These are phyloP conservation scores for Astragalus membranaceus DNA, from an alignment of 306 rosid genomes.

Conservation along the genomic window DNA sequence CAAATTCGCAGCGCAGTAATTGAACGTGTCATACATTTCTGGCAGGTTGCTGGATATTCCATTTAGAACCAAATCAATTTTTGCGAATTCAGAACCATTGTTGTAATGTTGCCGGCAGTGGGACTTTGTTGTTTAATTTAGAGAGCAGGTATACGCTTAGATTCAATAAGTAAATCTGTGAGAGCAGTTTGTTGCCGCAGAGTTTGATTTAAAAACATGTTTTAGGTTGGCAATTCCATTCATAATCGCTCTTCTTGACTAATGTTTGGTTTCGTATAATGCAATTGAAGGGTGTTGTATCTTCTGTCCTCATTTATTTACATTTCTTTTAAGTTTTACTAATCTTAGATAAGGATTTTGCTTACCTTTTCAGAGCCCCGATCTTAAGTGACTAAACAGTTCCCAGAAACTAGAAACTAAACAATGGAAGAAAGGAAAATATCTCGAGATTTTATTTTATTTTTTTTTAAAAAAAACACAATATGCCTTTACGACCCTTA, in stretches of 20 bases:
- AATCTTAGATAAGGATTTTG: too few relatives aligned
- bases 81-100: conserved; percentile 33
- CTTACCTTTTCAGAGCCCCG: too few relatives aligned
- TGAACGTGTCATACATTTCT: not conserved
- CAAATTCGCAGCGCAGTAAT: conserved; percentile 62
- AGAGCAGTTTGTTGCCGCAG: conserved; percentile 15
- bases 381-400: too few relatives aligned
- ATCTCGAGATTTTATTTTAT: too few relatives aligned
- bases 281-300: conserved; percentile 6
- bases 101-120: conserved; percentile 31
- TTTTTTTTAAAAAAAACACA: too few relatives aligned
- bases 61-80: conserved; percentile 30
- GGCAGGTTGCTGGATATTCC: conserved; percentile 19
- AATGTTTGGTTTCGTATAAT: conserved; percentile 1
- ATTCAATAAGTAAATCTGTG: conserved; percentile 25
- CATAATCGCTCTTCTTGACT: conserved; percentile 2
- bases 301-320: too few relatives aligned
- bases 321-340: too few relatives aligned
- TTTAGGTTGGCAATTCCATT: conserved; percentile 21
- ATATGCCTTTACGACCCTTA: too few relatives aligned
- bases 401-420: too few relatives aligned
- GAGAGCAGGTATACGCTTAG: conserved; percentile 25
- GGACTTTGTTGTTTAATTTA: conserved; percentile 23
- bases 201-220: conserved; percentile 6
- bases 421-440: too few relatives aligned